phyloP scores from a whole-genome alignment of 1,284 basidiomycete genomes.

The Coniferiporia weirii region DNA sequence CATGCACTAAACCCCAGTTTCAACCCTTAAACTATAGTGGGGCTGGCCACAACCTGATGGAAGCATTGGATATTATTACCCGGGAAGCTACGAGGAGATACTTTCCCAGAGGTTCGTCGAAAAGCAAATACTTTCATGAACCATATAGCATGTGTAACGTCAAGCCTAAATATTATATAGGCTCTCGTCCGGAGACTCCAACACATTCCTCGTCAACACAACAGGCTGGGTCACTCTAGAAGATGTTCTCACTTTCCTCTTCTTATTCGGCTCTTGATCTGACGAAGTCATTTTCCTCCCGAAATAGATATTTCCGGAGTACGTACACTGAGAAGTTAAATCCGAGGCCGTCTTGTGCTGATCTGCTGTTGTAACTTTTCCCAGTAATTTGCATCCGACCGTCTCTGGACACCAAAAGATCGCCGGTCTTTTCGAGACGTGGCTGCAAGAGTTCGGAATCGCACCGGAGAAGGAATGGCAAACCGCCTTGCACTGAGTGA shows the following conservation, averaged over 20 bases:
- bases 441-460: conserved; percentile 42
- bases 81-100: conserved; percentile 36
- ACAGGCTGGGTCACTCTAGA: conserved; percentile 50
- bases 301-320: conserved; percentile 40
- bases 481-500: conserved; percentile 17
- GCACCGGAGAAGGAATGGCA: conserved; percentile 28
- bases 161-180: conserved; percentile 13
- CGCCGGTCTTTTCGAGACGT: conserved; percentile 39
- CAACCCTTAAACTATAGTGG: conserved; percentile 32
- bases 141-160: too few relatives aligned
- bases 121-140: too few relatives aligned
- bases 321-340: conserved; percentile 19
- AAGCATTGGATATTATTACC: conserved; percentile 42
- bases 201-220: conserved; percentile 50
- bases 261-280: not conserved
- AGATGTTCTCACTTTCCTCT: conserved; percentile 30
- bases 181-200: conserved; percentile 39
- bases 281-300: not conserved
- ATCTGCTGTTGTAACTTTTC: not conserved
- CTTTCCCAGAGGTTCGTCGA: conserved; percentile 29
- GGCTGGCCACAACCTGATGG: conserved; percentile 52
- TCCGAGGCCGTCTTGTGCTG: not conserved
- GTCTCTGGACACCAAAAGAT: conserved; percentile 45
- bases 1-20: not conserved
- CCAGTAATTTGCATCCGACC: conserved; percentile 47